These are phyloP conservation scores for Endocalyx cinctus DNA, from an alignment of 2,329 filamentous ascomycete species.

Conservation along the genomic window DNA sequence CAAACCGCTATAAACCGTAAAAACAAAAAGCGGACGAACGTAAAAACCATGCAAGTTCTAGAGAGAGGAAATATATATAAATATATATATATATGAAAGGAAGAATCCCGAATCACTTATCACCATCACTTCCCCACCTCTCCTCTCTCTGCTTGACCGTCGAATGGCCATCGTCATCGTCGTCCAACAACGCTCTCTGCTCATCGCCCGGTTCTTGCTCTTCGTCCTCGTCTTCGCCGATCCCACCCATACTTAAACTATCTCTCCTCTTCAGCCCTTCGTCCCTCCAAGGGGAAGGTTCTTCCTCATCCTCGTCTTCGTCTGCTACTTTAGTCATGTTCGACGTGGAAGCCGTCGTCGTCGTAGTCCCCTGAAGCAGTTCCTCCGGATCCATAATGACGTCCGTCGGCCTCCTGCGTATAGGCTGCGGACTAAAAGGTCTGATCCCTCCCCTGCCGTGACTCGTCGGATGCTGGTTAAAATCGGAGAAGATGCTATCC, in stretches of 20 bases:
- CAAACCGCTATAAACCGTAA: no score
- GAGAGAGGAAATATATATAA: no score
- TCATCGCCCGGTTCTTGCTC: no score
- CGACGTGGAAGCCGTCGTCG: conserved; percentile 6
- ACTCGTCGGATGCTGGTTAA: no score
- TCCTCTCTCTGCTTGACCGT: conserved; percentile 11
- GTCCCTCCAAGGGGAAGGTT: conserved; percentile 20
- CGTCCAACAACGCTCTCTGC: not conserved
- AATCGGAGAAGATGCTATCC: conserved; percentile 51
- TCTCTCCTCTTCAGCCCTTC: conserved; percentile 14
- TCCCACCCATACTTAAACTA: no score
- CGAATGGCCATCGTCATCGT: not conserved
- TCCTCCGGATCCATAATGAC: conserved; percentile 30
- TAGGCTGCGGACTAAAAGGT: conserved; percentile 57
- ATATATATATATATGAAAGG: no score
- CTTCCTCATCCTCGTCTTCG: conserved; percentile 12
- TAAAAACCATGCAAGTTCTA: no score
- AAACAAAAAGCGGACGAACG: no score
- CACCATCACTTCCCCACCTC: conserved; percentile 8
- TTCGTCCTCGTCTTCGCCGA: conserved; percentile 8
- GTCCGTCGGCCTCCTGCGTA: conserved; percentile 24
- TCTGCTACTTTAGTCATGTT: conserved; percentile 6
- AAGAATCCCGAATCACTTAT: no score
- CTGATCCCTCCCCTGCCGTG: conserved; percentile 49
- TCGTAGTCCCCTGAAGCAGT: conserved; percentile 16